Evolutionary conservation across 2,329 filamentous ascomycete genomes (phyloP).

Genomic region (Beauveria australis): DNA sequence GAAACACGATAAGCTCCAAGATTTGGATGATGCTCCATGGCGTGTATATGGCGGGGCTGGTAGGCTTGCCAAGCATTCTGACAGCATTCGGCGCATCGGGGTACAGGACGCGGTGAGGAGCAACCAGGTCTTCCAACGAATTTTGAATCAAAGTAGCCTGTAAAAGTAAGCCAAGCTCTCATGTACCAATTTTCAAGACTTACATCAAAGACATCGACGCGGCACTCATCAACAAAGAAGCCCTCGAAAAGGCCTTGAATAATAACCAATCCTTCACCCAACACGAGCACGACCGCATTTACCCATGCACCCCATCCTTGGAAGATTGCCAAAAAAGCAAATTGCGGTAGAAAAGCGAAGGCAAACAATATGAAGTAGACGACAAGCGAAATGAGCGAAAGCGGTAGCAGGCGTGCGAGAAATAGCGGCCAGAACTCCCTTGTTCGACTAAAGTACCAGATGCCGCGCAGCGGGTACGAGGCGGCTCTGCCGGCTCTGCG

Average conservation of each 20-base stretch:
- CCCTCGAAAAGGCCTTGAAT: conserved; percentile 65
- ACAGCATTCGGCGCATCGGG: conserved; percentile 63
- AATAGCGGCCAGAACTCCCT: conserved; percentile 79
- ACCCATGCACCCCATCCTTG: conserved; percentile 84
- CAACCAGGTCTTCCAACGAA: conserved; percentile 60
- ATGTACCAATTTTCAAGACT: conserved; percentile 23
- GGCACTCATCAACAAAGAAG: conserved; percentile 71
- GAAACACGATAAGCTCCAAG: conserved; percentile 67
- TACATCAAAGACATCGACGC: conserved; percentile 79
- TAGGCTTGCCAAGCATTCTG: conserved; percentile 75
- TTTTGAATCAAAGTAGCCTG: conserved; percentile 67
- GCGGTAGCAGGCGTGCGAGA: conserved; percentile 65
- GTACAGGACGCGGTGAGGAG: conserved; percentile 56
- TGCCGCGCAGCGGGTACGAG: conserved; percentile 58
- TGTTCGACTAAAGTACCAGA: conserved; percentile 72
- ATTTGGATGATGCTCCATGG: conserved; percentile 92
- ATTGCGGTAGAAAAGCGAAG: conserved; percentile 82
- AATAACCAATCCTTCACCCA: conserved; percentile 73
- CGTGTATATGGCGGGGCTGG: conserved; percentile 66
- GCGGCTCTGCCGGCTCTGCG: conserved; percentile 37
- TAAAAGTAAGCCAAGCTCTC: not conserved
- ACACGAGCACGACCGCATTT: conserved; percentile 75
- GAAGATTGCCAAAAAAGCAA: conserved; percentile 81
- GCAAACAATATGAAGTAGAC: conserved; percentile 82
- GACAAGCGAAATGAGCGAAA: conserved; percentile 72